Evolutionary conservation across 2,329 filamentous ascomycete genomes (phyloP), one percentile per base, ranked within the genome.

Genomic region (Aspergillus eucalypticola): DNA sequence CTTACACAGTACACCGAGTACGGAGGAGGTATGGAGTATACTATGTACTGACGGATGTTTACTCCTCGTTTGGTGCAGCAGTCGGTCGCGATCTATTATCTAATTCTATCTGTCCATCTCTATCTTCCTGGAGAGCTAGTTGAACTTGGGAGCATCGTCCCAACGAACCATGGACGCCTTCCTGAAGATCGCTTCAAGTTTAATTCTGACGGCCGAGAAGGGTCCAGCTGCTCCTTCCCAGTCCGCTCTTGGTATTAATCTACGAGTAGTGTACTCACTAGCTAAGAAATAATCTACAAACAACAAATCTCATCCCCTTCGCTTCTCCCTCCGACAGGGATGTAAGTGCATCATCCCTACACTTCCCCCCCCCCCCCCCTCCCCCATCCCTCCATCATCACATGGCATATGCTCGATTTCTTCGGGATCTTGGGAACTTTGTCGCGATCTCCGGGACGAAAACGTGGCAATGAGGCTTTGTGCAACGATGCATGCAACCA

Each of bases 381-480:
- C 39, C n/a, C 39, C 39, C 17, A 8, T 17, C 8, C 19, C 41
- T 44, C 41, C 41, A 21, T 44, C 41, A 44, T 44, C 41, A 44
- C 41, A 44, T 44, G 41, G 41, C 19, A 19, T 44, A 19, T n/a
- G 32, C 25, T 32, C 32, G 21, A 23, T 35, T 35, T 17, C 21
- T 48, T 27, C 23, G 44, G 44, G 44, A 49, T 49, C 46, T 49
- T 49, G 46, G 46, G 46, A 35, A 49, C 23, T 48, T 3, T 19
- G 8, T 44, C 46, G 46, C 46, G 46, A 50, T 50, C 46, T 32
- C 46, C 46, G 46, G 46, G 46, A 29, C 46, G 29, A 57, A 57
- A 58, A 58, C 60, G 60, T 61, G 60, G 60, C 60, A 44, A 59
- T 56, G 60, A 61, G 60, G 60, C 60, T 61, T 61, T 59, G 56